Base-by-base conservation (phyloP, 2,329 filamentous ascomycete genomes). In the Claviceps cyperi region DNA sequence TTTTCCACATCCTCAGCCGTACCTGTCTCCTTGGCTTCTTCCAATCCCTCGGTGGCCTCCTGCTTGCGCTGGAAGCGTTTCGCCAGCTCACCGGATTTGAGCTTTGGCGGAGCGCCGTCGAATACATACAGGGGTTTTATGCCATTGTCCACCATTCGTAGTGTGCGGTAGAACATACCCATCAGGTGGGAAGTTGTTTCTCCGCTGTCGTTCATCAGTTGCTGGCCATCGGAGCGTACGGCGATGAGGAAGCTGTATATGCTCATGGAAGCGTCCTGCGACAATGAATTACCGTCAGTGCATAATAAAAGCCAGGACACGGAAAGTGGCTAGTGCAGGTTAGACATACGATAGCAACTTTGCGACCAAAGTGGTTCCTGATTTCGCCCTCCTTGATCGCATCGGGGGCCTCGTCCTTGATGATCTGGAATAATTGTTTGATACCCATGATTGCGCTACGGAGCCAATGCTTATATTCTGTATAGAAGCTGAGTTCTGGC, bases 91-190 rank as follows among this genome's bases (percentile, higher is more conserved):
- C 92, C 92, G 0, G 89, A 95, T 71, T 98, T 98, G 64, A 98
- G 82, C 66, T 96, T 97, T 0, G 92, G 92, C 17, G 92, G 92
- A 9, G 90, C 89, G 52, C 92, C 92, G 60, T 98, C 92, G 65
- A 98, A 98, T 51, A 98, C 91, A 67, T 95, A 98, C 57, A 98
- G 78, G 1, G 92, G 92, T 66, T 98, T 98, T 72, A 98, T 97
- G 51, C 92, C 92, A 60, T 96, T 97, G 69, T 98, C 92, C 61
- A 97, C 87, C 72, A 98, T 97, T 59, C 92, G 89, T 6, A 98
- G 77, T 2, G 92, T 98, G 59, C 92, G 90, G 74, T 98, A 98
- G 74, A 98, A 98, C 82, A 98, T 91, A 62, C 92, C 92, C 90
- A 98, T 97, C 15, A 98, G 73, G 66, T 98, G 92, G 17, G 92